Evolutionary conservation across 805 yeast species (phyloP).

Genomic region (Suhomyces sp.): DNA sequence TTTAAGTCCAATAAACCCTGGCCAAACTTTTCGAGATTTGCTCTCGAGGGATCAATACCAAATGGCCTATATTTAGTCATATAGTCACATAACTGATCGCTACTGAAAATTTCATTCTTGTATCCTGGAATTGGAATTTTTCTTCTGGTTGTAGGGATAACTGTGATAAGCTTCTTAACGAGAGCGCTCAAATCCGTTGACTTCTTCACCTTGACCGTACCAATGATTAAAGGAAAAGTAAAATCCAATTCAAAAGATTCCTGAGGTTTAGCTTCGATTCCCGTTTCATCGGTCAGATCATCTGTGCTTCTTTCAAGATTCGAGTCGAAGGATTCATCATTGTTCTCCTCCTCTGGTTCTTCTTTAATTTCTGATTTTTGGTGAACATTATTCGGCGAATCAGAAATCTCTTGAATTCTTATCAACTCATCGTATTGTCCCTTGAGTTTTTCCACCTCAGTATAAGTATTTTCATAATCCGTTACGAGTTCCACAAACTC

Average conservation of each 20-base stretch:
- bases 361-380: slow-evolving; percentile 1
- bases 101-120: slow-evolving; percentile 37
- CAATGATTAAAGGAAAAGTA: slow-evolving; percentile 34
- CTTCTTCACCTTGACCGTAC: slow-evolving; percentile 20
- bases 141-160: slow-evolving; percentile 28
- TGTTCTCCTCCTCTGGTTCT: background rate
- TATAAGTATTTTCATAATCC: slow-evolving; percentile 25
- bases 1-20: slow-evolving; percentile 37
- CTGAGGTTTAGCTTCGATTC: slow-evolving; percentile 2
- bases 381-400: slow-evolving; percentile 4
- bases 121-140: slow-evolving; percentile 42
- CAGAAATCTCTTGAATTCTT: slow-evolving; percentile 33
- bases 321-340: slow-evolving; percentile 1
- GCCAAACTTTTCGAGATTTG: slow-evolving; percentile 40
- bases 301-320: slow-evolving; percentile 4
- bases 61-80: slow-evolving; percentile 25
- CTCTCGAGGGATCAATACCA: slow-evolving; percentile 36
- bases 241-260: slow-evolving; percentile 15
- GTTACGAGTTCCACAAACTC: slow-evolving; percentile 22
- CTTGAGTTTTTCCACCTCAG: slow-evolving; percentile 28
- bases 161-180: slow-evolving; percentile 19
- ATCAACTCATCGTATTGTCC: slow-evolving; percentile 29
- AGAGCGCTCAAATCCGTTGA: slow-evolving; percentile 21
- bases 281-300: slow-evolving; percentile 1
- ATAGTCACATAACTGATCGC: slow-evolving; percentile 36